Evolutionary conservation across 1,284 basidiomycete species (phyloP).

Genomic region (Wallemia mellicola): DNA sequence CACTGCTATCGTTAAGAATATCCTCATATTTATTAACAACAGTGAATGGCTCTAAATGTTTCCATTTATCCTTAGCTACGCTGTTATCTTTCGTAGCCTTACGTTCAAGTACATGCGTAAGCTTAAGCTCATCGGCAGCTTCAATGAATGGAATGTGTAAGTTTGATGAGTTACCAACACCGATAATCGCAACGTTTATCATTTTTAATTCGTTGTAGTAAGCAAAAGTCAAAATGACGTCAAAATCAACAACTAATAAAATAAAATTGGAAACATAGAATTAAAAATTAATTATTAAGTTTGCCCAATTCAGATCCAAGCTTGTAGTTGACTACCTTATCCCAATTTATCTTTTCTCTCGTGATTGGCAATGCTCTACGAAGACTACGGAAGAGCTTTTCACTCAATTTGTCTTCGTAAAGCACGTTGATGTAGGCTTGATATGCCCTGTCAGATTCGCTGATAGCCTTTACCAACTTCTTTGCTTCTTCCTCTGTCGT

Average conservation of each 20-base stretch:
- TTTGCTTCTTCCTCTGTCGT: conserved; percentile 25
- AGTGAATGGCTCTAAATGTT: conserved; percentile 4
- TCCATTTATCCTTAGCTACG: conserved; percentile 6
- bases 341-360: conserved; percentile 80
- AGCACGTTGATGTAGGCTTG: conserved; percentile 45
- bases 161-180: conserved; percentile 7
- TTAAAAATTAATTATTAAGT: background rate
- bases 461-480: conserved; percentile 50
- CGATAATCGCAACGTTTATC: conserved; percentile 7
- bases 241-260: background rate
- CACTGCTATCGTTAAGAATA: conserved; percentile 11
- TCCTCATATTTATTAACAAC: conserved; percentile 4
- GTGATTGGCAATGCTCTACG: conserved; percentile 65
- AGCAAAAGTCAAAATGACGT: background rate
- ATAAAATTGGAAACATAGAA: background rate
- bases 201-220: background rate
- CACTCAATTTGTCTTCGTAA: conserved; percentile 46
- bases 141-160: conserved; percentile 48
- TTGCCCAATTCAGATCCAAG: background rate
- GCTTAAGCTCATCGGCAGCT: conserved; percentile 36
- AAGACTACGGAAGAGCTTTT: conserved; percentile 68
- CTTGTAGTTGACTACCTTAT: conserved; percentile 24
- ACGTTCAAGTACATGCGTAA: conserved; percentile 28
- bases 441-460: conserved; percentile 41
- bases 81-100: conserved; percentile 7